A percentile compares a stretch with the other conserved stretches of the same genome.
Conservation (phyloP, 768 basidiomycete species). For the Cystobasidiopsis lactophilus region DNA sequence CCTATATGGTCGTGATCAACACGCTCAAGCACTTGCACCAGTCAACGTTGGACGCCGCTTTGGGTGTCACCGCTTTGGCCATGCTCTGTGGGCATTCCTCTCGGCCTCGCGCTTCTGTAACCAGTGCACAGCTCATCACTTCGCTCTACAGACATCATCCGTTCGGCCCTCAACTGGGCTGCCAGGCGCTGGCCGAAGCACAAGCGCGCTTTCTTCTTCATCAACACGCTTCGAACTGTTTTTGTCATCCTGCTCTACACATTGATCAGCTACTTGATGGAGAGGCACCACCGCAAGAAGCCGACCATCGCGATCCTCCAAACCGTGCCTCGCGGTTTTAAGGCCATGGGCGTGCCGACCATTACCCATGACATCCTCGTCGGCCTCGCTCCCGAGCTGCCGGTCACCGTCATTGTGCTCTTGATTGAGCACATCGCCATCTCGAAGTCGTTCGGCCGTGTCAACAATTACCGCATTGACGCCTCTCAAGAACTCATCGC, state of each 20-base stretch:
- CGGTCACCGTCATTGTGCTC: constrained; percentile 30
- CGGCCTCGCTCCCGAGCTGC: constrained; percentile 7
- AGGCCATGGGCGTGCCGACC: constrained; percentile 25
- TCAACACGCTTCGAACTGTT: constrained; percentile 24
- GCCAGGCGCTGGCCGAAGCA: constrained; percentile 40
- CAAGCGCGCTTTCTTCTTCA: constrained; percentile 63
- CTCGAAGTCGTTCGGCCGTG: constrained; percentile 68
- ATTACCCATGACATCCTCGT: constrained; percentile 33
- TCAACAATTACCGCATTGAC: constrained; percentile 70
- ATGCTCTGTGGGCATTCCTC: constrained; percentile 32
- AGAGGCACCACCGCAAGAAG: constrained; percentile 40
- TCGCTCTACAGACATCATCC: constrained; percentile 31
- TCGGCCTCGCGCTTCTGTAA: too few species aligned
- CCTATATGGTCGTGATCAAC: constrained; percentile 77
- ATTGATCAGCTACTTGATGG: constrained; percentile 66
- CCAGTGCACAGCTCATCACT: too few species aligned
- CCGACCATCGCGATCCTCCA: constrained; percentile 42
- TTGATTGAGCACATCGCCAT: constrained; percentile 93
- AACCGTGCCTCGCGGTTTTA: constrained; percentile 47
- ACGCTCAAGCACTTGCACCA: constrained; percentile 46
- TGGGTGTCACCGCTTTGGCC: constrained; percentile 32
- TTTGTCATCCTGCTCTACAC: constrained; percentile 50
- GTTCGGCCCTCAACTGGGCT: constrained; percentile 34
- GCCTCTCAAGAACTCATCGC: constrained; percentile 90
- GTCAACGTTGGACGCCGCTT: constrained; percentile 63